These are phyloP conservation scores for Torulaspora gathmanii DNA, from an alignment of 805 yeast genomes.

Conservation along the genomic window DNA sequence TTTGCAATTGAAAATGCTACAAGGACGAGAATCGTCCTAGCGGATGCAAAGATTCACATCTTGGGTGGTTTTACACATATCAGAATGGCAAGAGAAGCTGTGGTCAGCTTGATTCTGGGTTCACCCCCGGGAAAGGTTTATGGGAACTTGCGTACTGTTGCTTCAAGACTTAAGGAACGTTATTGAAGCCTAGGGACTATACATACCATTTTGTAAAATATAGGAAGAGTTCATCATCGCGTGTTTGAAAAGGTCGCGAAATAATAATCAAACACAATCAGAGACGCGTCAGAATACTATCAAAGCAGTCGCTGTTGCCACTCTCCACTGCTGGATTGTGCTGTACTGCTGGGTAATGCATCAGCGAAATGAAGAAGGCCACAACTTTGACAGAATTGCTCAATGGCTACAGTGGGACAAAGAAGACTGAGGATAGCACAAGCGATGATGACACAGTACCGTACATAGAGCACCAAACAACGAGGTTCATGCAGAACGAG, in stretches of 20 bases:
- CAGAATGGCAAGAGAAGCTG: constrained; percentile 97
- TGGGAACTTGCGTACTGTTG: constrained; percentile 94
- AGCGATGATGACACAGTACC: constrained; percentile 1
- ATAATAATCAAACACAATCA: neutral
- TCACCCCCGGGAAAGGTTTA: constrained; percentile 98
- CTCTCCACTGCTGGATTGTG: neutral
- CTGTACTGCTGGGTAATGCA: neutral
- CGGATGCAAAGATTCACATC: constrained; percentile 94
- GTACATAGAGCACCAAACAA: constrained; percentile 1
- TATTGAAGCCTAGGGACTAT: constrained; percentile 41
- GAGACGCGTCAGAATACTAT: neutral
- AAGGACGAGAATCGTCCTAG: constrained; percentile 94
- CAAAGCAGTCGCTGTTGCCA: neutral
- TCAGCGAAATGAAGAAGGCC: constrained; percentile 14
- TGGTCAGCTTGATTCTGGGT: constrained; percentile 90
- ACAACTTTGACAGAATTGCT: constrained; percentile 18
- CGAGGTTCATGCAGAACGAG: constrained; percentile 5
- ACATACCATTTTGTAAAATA: constrained; percentile 4
- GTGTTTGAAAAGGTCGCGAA: neutral
- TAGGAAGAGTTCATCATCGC: neutral
- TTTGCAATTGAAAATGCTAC: constrained; percentile 98
- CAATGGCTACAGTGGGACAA: constrained; percentile 20
- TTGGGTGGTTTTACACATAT: constrained; percentile 96
- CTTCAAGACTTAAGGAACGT: constrained; percentile 95
- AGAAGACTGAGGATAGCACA: neutral